Evolutionary conservation across 441 rosid species (phyloP).

Genomic region (Aquilaria agallochum): DNA sequence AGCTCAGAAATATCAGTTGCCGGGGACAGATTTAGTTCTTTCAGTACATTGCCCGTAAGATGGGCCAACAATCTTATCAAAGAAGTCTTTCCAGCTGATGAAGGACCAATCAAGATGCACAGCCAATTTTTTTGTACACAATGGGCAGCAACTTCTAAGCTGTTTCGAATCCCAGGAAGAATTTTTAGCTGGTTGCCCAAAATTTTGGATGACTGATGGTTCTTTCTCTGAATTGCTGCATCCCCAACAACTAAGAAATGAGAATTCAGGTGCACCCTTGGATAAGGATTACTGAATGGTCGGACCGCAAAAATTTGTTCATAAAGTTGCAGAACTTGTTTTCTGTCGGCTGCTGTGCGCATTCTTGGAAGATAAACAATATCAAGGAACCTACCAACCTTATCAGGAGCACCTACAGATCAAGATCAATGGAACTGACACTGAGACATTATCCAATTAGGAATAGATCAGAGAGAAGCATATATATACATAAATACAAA

Average conservation of each 20-base stretch:
- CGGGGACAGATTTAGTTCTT: conserved; percentile 88
- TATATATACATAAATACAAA: background rate
- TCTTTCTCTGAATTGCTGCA: conserved; percentile 64
- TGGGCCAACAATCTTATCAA: conserved; percentile 80
- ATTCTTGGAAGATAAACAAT: conserved; percentile 88
- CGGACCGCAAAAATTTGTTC: conserved; percentile 65
- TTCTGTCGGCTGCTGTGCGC: conserved; percentile 91
- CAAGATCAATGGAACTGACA: conserved; percentile 8
- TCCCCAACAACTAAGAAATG: conserved; percentile 64
- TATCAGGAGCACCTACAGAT: conserved; percentile 36
- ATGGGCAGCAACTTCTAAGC: conserved; percentile 83
- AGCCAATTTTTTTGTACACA: conserved; percentile 85
- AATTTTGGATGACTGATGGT: conserved; percentile 29
- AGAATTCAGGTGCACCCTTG: conserved; percentile 72
- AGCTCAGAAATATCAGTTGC: conserved; percentile 96
- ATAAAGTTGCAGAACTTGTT: conserved; percentile 64
- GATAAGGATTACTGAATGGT: conserved; percentile 76
- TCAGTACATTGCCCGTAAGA: conserved; percentile 74
- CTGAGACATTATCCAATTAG: background rate
- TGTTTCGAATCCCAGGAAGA: conserved; percentile 74
- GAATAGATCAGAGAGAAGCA: background rate
- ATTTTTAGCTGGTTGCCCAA: conserved; percentile 55
- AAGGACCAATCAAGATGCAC: conserved; percentile 89
- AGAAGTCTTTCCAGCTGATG: conserved; percentile 97
- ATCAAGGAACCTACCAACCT: conserved; percentile 62